Evolutionary conservation across 2,329 filamentous ascomycete species (phyloP).

Genomic region (Blastomyces parvus): DNA sequence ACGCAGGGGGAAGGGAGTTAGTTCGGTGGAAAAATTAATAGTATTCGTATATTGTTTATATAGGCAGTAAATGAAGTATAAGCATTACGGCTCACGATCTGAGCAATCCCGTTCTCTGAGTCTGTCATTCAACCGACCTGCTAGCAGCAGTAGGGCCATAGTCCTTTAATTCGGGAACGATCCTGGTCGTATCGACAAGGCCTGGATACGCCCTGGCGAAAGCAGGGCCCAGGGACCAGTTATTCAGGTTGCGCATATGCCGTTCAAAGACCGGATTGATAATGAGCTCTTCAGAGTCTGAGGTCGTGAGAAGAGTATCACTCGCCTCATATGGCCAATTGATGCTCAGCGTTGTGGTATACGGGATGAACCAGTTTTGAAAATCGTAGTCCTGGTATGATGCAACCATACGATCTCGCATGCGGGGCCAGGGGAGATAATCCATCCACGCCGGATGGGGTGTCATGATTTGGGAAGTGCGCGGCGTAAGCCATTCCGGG

Average conservation of each 20-base stretch:
- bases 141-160: background rate
- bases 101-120: background rate
- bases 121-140: background rate
- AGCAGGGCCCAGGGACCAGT: conserved; percentile 67
- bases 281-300: conserved; percentile 52
- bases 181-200: conserved; percentile 37
- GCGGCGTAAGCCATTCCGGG: conserved; percentile 62
- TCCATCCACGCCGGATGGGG: conserved; percentile 76
- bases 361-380: conserved; percentile 75
- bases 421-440: conserved; percentile 66
- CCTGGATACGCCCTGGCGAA: conserved; percentile 59
- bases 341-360: conserved; percentile 62
- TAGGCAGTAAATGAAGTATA: background rate
- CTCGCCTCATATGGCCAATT: conserved; percentile 77
- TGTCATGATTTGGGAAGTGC: conserved; percentile 54
- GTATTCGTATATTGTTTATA: background rate
- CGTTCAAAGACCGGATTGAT: conserved; percentile 83
- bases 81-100: background rate
- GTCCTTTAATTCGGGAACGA: conserved; percentile 15
- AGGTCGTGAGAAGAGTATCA: conserved; percentile 53
- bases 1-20: background rate
- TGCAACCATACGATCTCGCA: conserved; percentile 58
- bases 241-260: conserved; percentile 63
- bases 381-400: conserved; percentile 53
- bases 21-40: background rate